Evolutionary conservation across 441 rosid species (phyloP).

Genomic region (Pelargonium australe): DNA sequence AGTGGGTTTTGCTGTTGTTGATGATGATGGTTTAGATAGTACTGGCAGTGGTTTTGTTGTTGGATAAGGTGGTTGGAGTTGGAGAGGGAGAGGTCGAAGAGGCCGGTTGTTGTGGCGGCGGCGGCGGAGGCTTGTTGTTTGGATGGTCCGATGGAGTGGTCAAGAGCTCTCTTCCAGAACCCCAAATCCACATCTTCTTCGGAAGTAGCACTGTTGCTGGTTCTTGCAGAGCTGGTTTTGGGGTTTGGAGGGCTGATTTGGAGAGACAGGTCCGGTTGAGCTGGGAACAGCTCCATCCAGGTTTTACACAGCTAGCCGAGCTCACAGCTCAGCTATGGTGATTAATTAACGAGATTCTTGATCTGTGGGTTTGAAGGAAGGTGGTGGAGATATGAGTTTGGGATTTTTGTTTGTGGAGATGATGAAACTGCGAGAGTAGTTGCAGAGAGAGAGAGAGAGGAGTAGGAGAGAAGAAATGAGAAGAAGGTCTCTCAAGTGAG

Average conservation of each 20-base stretch:
- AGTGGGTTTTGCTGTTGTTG: constrained; percentile 23
- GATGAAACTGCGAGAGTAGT: no score
- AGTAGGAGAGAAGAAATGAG: no score
- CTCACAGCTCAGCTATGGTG: no score
- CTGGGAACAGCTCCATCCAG: constrained; percentile 44
- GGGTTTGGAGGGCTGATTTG: constrained; percentile 86
- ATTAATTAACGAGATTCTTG: no score
- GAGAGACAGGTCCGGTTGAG: constrained; percentile 89
- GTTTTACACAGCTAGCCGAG: background rate
- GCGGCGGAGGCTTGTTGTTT: constrained; percentile 34
- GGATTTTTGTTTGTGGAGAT: no score
- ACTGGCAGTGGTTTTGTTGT: constrained; percentile 33
- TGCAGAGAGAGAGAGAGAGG: no score
- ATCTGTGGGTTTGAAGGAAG: no score
- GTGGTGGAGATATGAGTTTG: no score
- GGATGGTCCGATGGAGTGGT: constrained; percentile 42
- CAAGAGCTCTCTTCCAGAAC: constrained; percentile 84
- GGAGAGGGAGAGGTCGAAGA: constrained; percentile 43
- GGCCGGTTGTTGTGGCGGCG: constrained; percentile 5
- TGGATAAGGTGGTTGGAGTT: constrained; percentile 28
- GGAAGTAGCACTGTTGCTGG: background rate
- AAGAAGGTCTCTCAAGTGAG: no score
- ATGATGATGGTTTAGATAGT: constrained; percentile 30
- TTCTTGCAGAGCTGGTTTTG: constrained; percentile 48
- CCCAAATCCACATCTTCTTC: constrained; percentile 65